Base-by-base conservation (phyloP, 202 grass and related monocot genomes). In the Sporobolus alterniflorus region DNA sequence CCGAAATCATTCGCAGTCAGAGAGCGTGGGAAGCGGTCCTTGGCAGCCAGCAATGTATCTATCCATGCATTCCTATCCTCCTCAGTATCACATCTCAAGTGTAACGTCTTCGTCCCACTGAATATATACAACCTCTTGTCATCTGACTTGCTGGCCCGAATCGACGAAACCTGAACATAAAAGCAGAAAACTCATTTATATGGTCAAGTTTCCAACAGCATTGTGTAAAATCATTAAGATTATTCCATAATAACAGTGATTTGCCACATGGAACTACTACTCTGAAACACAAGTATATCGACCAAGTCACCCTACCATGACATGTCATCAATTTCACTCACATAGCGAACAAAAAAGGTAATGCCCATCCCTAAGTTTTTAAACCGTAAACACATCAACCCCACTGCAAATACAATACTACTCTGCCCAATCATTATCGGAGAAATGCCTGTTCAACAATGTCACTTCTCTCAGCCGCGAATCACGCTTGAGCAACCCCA, bases 81-180 rank as follows among this genome's bases (percentile, higher is more conserved):
- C 79, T 86, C 92, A 50, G 89, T 93, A 76, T 95, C 88, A 82
- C 90, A 98, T 72, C 82, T 82, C 80, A 98, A 86, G 82, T 98
- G 96, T 57, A 98, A 82, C 2, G 92, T 95, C 83, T 98, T 98
- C 1, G 89, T 98, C 40, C 96, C 96, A 75, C 90, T 98, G 75
- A 95, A 98, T 90, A 98, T 98, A 83, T 95, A 98, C 59, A 98
- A 82, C 82, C 92, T 95, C 90, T 98, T 98, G 43, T 98, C 96
- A 93, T 98, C 96, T 29, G 96, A 98, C 72, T 93, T 98, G 91
- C 96, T 98, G 69, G 85, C 80, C 21, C 96, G 92, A 74, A 98
- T 90, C 30, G 96, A 93, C 6, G 96, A 95, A 64, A 98, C 92
- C 96, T 98, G 82, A 88, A 84, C 72, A 76, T 12, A 67, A 89